Base-by-base conservation (phyloP, 768 basidiomycete genomes). In the Trametes gibbosa region DNA sequence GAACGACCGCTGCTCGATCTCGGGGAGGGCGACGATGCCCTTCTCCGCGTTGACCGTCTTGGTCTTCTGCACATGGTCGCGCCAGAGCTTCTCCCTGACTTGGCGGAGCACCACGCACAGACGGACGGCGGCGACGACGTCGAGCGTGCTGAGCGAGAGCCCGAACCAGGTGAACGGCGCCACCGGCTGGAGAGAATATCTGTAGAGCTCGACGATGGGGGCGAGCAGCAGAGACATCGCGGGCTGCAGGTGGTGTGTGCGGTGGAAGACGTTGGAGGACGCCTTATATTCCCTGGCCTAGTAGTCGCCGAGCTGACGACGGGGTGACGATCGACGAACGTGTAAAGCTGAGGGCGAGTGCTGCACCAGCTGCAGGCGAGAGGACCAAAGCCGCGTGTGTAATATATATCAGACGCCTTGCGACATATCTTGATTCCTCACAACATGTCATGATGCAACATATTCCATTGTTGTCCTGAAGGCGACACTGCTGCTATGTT, bases 151-250 rank as follows among this genome's bases (percentile, higher is more conserved):
- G 58, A 90, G 74, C 17, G 71, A 54, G 56, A 82, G 68, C 4
- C 84, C 85, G 67, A 89, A 81, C 84, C 85, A 88, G 19, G 83
- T 77, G 65, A 90, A 86, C 0, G 85, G 86, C 0, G 84, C 78
- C 37, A 88, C 71, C 19, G 87, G 88, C 56, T 80, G 69, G 24
- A 90, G 71, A 57, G 75, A 72, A 52, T 78, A 79, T 55, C 79
- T 75, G 68, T 80, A 89, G 2, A 83, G 56, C n/a, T 76, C 75
- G 34, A 84, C 71, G 32, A 86, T 40, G 37, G 71, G 72, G 0
- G 78, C 54, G 58, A 71, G 77, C 24, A 68, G 77, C 58, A 77
- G 66, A 42, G 61, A 70, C 75, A 77, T 75, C 64, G 52, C 51
- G 53, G 23, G 24, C 17, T 24, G 23, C 35, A 39, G 25, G 34